Conservation (phyloP, 1,284 basidiomycete genomes). For the Meripilus lineatus region DNA sequence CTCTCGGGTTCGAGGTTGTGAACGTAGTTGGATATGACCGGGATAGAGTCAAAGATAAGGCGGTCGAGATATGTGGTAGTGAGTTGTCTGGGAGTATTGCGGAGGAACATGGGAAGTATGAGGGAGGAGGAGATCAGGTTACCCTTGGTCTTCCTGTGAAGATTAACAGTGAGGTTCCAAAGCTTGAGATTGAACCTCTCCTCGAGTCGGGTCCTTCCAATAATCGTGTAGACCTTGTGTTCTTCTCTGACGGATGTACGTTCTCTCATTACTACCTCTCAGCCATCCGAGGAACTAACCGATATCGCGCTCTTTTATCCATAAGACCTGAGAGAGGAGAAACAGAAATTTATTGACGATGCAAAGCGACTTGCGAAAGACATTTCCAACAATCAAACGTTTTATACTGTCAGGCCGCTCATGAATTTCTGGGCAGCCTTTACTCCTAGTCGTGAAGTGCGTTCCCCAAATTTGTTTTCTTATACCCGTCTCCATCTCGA, state of each 20-base stretch:
- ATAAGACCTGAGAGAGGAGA: slow-evolving; percentile 58
- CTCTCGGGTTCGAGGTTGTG: too few relatives aligned
- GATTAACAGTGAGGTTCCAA: slow-evolving; percentile 30
- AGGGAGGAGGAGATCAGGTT: not conserved
- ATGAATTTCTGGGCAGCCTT: slow-evolving; percentile 85
- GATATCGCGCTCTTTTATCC: too few relatives aligned
- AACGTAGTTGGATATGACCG: too few relatives aligned
- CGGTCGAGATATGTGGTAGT: not conserved
- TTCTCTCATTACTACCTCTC: slow-evolving; percentile 14
- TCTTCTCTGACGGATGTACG: slow-evolving; percentile 83
- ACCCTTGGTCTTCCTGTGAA: not conserved
- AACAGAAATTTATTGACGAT: slow-evolving; percentile 65
- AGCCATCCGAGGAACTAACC: too few relatives aligned
- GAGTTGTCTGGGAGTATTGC: not conserved
- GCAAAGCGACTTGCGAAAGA: slow-evolving; percentile 63
- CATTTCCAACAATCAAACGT: slow-evolving; percentile 71
- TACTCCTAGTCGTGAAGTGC: slow-evolving; percentile 64
- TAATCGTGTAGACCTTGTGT: slow-evolving; percentile 73
- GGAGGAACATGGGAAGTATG: not conserved
- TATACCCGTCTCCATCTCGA: not conserved
- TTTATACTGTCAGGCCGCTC: slow-evolving; percentile 70
- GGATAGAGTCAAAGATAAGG: not conserved
- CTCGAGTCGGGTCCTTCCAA: slow-evolving; percentile 54
- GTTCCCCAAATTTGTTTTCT: too few relatives aligned
- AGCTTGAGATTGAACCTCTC: slow-evolving; percentile 54